Conservation (phyloP, 208 protist genomes). For the Trypanosoma avium region DNA sequence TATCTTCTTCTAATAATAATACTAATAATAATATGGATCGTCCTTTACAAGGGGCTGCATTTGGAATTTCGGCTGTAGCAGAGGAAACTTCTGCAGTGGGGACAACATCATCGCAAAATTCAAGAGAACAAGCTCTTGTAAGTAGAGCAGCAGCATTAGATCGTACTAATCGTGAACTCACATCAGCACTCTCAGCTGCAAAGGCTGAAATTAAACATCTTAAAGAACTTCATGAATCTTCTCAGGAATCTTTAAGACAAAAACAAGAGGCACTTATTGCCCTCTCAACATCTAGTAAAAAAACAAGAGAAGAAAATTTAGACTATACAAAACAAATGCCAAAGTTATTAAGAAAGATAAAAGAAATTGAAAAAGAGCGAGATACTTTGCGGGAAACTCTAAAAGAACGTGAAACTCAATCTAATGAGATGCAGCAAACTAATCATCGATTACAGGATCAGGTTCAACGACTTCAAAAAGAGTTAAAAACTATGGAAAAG, state of each 20-base stretch:
- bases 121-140: constrained; percentile 30
- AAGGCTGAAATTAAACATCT: constrained; percentile 18
- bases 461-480: constrained; percentile 11
- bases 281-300: constrained; percentile 25
- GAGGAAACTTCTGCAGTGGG: background rate
- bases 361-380: constrained; percentile 36
- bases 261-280: constrained; percentile 30
- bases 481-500: constrained; percentile 1
- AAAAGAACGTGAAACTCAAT: constrained; percentile 6
- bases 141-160: constrained; percentile 29
- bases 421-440: background rate
- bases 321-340: constrained; percentile 48
- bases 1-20: background rate
- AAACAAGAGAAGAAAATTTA: constrained; percentile 32
- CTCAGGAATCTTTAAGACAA: constrained; percentile 27
- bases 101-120: constrained; percentile 4
- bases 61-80: background rate
- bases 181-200: constrained; percentile 13
- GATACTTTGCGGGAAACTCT: constrained; percentile 29
- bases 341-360: constrained; percentile 41
- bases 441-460: constrained; percentile 15
- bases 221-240: constrained; percentile 19
- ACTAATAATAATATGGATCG: no score
- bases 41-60: no score
- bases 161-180: constrained; percentile 16